Evolutionary conservation across 1,284 basidiomycete genomes (phyloP), one percentile per base, ranked within the genome.

Genomic region (Austroboletus novae-zelandiae): DNA sequence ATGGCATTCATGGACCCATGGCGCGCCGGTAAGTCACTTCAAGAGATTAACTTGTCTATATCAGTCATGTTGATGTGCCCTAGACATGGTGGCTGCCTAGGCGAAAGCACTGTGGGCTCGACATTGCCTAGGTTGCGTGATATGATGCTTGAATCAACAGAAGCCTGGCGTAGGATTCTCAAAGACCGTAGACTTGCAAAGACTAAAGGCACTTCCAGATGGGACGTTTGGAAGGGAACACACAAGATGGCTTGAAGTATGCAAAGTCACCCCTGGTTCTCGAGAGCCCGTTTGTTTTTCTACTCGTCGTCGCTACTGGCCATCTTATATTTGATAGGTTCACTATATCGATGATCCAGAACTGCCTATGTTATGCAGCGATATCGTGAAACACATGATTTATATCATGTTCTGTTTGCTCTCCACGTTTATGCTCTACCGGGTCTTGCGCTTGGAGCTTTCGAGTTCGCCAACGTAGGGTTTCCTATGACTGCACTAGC

Each of bases 371-470:
- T 32, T 14, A 32, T 32, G 31, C 31, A 32, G 14, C 6, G 31
- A 32, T 32, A 34, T 34, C 32, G 32, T 15, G 32, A 34, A 15
- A 34, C 32, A 13, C 32, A 34, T 11, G 32, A 34, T 34, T 34
- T 34, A 15, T 34, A 34, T 15, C 32, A 34, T 15, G 32, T 11
- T 34, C 10, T 34, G 4, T 34, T 34, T 6, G 32, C 32, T 34
- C 32, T 34, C 25, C 94, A 94, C 0, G 32, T 34, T 15, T 34
- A 6, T 34, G 32, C 32, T 34, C 32, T 34, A 18, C 36, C 90
- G 49, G 97, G 99, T 70, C 81, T 98, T n/a, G 90, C 94, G 1
- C 83, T 99, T 68, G 99, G 99, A 70, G 90, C 86, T 59, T 94
- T 99, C 65, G 96, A 99, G 70, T 89, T 94, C 58, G 83, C 91